Evolutionary conservation across 108 stramenopile genomes (phyloP).

Genomic region (Pelagomonas calceolata): DNA sequence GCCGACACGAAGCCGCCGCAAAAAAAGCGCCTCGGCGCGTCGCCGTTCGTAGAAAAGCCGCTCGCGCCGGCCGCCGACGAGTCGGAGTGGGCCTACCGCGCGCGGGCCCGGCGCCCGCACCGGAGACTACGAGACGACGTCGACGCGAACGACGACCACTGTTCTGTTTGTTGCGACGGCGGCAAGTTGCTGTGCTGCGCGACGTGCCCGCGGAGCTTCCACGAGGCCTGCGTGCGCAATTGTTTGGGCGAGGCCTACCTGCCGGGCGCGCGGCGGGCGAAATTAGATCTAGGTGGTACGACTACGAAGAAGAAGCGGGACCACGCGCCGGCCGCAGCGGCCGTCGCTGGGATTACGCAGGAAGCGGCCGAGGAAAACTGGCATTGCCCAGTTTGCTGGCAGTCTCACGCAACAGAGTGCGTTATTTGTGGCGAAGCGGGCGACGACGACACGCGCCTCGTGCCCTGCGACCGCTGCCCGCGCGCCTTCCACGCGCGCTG

Average conservation of each 20-base stretch:
- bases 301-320: constrained; percentile 2
- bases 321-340: neutral
- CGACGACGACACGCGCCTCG: neutral
- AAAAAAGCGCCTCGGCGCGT: too few relatives aligned
- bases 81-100: too few relatives aligned
- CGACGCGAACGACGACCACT: constrained; percentile 2
- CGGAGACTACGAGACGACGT: too few relatives aligned
- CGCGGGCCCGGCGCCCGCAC: too few relatives aligned
- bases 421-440: neutral
- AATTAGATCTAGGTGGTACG: too few relatives aligned
- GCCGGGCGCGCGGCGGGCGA: too few relatives aligned
- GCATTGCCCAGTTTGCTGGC: neutral
- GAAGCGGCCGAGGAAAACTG: neutral
- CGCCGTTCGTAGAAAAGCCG: too few relatives aligned
- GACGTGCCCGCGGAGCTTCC: neutral
- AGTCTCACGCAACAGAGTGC: neutral
- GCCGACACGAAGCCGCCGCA: too few relatives aligned
- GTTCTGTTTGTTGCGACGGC: constrained; percentile 13
- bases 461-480: neutral
- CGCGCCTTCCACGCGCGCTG: neutral
- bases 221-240: neutral
- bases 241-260: too few relatives aligned
- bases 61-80: too few relatives aligned
- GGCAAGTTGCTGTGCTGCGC: constrained; percentile 13
- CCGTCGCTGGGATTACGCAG: neutral